phyloP scores from a whole-genome alignment of 2,329 filamentous ascomycete genomes.

The Westerdykella ornata region DNA sequence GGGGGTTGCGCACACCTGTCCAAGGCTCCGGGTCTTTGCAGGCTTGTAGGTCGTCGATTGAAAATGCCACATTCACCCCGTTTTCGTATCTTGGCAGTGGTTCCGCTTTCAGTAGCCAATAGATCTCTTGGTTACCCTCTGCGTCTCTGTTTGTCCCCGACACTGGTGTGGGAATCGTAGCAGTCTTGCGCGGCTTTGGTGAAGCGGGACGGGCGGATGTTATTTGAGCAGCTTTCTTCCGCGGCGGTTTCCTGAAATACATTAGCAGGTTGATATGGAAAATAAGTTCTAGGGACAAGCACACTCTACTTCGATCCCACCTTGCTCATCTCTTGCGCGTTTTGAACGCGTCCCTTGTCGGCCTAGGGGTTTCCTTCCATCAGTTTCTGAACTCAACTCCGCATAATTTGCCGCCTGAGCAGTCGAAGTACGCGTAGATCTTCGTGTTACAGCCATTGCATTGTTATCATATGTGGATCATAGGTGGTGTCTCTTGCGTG shows the following conservation, averaged over 20 bases:
- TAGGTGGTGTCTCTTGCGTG: no score
- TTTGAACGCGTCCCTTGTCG: slow-evolving; percentile 24
- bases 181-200: slow-evolving; percentile 6
- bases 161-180: slow-evolving; percentile 7
- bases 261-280: not conserved
- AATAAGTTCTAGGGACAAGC: not conserved
- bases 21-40: slow-evolving; percentile 76
- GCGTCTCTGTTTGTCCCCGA: slow-evolving; percentile 23
- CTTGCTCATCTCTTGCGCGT: slow-evolving; percentile 19
- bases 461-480: no score
- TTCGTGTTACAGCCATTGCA: slow-evolving; percentile 24
- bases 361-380: slow-evolving; percentile 15
- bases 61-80: slow-evolving; percentile 83
- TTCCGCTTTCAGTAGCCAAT: slow-evolving; percentile 53
- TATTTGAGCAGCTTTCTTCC: slow-evolving; percentile 18
- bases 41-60: slow-evolving; percentile 78
- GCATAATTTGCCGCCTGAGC: slow-evolving; percentile 15
- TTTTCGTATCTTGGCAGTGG: slow-evolving; percentile 81
- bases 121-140: slow-evolving; percentile 28
- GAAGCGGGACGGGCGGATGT: slow-evolving; percentile 5
- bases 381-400: slow-evolving; percentile 14
- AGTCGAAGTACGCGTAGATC: slow-evolving; percentile 24
- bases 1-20: slow-evolving; percentile 58
- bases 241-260: slow-evolving; percentile 8
- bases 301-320: slow-evolving; percentile 8